Evolutionary conservation across 305 asterid genomes (phyloP).

Genomic region (Fraxinus velutina): DNA sequence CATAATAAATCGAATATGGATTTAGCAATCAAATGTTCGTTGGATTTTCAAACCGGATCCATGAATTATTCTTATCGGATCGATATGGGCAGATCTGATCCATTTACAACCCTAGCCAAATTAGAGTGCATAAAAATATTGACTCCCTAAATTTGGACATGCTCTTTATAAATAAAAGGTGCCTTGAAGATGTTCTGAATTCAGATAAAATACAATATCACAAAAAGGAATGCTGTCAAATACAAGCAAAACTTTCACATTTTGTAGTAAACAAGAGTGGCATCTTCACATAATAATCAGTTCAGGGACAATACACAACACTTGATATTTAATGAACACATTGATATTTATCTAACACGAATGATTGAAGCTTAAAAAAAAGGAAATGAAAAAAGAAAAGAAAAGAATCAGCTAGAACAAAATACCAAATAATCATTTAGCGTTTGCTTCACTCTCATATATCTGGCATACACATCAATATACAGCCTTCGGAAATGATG

Average conservation of each 20-base stretch:
- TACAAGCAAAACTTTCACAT: background rate
- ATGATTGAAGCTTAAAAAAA: background rate
- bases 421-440: slow-evolving; percentile 28
- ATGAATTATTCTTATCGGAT: too few relatives aligned
- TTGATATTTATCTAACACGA: background rate
- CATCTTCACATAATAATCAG: background rate
- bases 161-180: background rate
- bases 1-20: too few relatives aligned
- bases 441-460: slow-evolving; percentile 29
- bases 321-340: slow-evolving; percentile 17
- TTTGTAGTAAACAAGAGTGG: background rate
- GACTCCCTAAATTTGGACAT: background rate
- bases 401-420: too few relatives aligned
- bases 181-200: background rate
- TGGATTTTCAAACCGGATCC: too few relatives aligned
- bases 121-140: too few relatives aligned
- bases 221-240: background rate
- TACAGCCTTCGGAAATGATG: slow-evolving; percentile 32
- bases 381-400: background rate
- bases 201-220: background rate
- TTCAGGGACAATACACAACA: background rate
- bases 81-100: too few relatives aligned
- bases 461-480: slow-evolving; percentile 37
- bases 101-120: too few relatives aligned
- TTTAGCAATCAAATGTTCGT: too few relatives aligned